phyloP scores from a whole-genome alignment of 805 yeast species.

The Nakazawaea sp. region DNA sequence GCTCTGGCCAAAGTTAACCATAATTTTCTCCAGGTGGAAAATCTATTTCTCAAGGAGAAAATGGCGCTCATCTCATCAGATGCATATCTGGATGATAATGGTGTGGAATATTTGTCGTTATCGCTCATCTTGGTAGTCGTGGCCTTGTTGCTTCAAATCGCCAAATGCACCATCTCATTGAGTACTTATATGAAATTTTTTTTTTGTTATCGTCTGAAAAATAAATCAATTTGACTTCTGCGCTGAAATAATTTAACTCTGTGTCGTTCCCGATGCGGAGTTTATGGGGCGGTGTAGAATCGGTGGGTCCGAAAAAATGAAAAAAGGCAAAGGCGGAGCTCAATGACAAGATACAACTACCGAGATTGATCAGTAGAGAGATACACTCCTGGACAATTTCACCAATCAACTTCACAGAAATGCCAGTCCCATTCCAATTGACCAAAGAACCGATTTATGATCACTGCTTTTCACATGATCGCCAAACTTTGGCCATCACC shows the following conservation, averaged over 20 bases:
- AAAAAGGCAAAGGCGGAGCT: no score
- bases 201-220: not conserved
- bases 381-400: slow-evolving; percentile 28
- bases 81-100: slow-evolving; percentile 94
- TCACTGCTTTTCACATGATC: slow-evolving; percentile 77
- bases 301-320: no score
- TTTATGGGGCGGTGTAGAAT: no score
- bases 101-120: slow-evolving; percentile 81
- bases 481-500: slow-evolving; percentile 66
- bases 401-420: slow-evolving; percentile 20
- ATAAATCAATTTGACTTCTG: no score
- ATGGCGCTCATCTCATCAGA: slow-evolving; percentile 93
- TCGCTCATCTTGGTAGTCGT: slow-evolving; percentile 28
- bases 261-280: no score
- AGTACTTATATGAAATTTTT: no score
- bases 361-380: slow-evolving; percentile 32
- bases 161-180: no score
- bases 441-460: slow-evolving; percentile 86
- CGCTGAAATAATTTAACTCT: no score
- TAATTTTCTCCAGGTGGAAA: slow-evolving; percentile 96
- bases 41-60: slow-evolving; percentile 89
- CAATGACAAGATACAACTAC: no score
- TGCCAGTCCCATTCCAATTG: slow-evolving; percentile 47
- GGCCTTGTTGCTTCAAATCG: no score
- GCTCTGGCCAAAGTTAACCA: slow-evolving; percentile 96